Evolutionary conservation across 345 rosid species (phyloP), one percentile per base, ranked within the genome.

Genomic region (Trapa incisa): DNA sequence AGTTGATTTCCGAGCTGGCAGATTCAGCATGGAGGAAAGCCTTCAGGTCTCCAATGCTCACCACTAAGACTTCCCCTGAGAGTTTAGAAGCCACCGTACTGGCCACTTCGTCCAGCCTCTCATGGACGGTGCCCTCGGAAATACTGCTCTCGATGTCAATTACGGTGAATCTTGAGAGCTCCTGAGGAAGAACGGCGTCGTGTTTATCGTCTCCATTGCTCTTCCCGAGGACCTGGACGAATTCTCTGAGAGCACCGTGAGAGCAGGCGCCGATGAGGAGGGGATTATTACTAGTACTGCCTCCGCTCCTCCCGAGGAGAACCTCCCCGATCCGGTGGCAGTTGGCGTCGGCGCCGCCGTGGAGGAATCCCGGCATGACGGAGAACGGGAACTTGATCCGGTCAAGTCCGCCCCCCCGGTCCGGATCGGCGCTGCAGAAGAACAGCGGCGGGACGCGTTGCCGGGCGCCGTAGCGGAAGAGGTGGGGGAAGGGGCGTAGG

Each of bases 401-500:
- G 64, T 38, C 14, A 14, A 11, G 35, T 17, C 64, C 64, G 76
- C 75, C 63, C 80, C 29, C 52, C 72, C 80, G 72, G 68, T 67
- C 81, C 68, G 81, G 22, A 68, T 72, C 66, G 54, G 80, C 67
- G 77, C 78, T 77, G 54, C 88, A 80, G 47, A 84, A 78, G 45
- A 89, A 88, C 71, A 81, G 68, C 61, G 92, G 94, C 2, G 87
- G 86, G 22, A 71, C 86, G 8, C 81, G 71, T 6, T 76, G 75
- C 1, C 85, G 80, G n/a, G 87, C 47, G 47, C 63, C 63, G 75
- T 71, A 82, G 3, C 87, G 81, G 43, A 84, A 72, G 63, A 84
- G 81, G 15, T 79, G 87, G 11, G 93, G 86, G n/a, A 87, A 78
- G 0, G 98, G 98, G 0, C 98, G 89, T 63, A 83, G 70, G 71